Evolutionary conservation across 129 eudicot species (phyloP).

Genomic region (Sambucus nigra): DNA sequence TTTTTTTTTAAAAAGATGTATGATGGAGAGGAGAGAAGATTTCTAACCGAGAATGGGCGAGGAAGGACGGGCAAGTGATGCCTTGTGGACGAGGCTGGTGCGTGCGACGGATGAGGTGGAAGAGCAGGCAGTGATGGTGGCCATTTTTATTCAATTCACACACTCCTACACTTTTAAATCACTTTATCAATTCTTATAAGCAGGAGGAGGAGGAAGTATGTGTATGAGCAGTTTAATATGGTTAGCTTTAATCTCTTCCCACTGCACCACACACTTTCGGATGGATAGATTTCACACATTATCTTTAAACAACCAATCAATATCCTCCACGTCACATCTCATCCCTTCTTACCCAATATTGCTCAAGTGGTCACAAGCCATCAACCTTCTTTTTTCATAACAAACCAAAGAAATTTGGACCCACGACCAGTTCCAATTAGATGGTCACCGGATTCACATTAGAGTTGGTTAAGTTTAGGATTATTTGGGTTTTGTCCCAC

Average conservation of each 20-base stretch:
- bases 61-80: conserved; percentile 20
- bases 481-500: no score
- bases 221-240: background rate
- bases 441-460: no score
- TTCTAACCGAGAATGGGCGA: conserved; percentile 46
- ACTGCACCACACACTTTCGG: conserved; percentile 52
- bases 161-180: background rate
- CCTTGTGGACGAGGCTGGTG: conserved; percentile 36
- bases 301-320: conserved; percentile 56
- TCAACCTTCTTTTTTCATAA: no score
- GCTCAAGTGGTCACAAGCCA: no score
- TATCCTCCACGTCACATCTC: conserved; percentile 39
- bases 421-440: no score
- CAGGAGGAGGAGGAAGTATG: no score
- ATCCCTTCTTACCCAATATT: conserved; percentile 10
- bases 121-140: conserved; percentile 62
- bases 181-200: no score
- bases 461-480: no score
- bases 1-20: no score
- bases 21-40: background rate
- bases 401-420: no score
- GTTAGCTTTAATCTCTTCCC: conserved; percentile 11
- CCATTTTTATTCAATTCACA: conserved; percentile 32
- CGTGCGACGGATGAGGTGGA: conserved; percentile 51
- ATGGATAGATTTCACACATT: conserved; percentile 36